Evolutionary conservation across 139 green algal genomes (phyloP), one percentile per base, ranked within the genome.

Genomic region (Nannochloris sp.): DNA sequence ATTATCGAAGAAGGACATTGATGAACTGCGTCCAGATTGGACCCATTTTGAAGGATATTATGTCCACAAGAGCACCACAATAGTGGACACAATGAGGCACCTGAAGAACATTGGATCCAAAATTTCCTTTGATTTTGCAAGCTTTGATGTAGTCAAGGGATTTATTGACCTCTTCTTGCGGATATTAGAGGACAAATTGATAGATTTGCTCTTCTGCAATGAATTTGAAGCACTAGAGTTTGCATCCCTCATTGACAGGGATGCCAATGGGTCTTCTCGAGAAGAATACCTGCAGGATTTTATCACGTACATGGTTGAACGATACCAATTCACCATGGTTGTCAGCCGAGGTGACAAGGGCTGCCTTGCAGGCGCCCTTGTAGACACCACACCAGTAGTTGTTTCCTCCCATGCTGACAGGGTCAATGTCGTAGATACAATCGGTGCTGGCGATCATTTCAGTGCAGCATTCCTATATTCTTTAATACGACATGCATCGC

Each of bases 131-230:
- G 89, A 96, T 75, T 70, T 93, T 6, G 89, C 89, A 0, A 86
- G 72, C 25, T 93, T 95, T 68, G 89, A 96, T 65, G 75, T 89
- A 25, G 62, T 85, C 16, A 57, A 23, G 0, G 46, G 43, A 51
- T 84, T 82, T 66, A 81, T 58, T 73, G 80, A 49, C 26, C 59
- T 70, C 49, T 73, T 91, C 73, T 14, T 56, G 33, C 40, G 13
- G 16, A 50, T 78, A 51, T 62, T 75, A 49, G 17, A 75, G n/a
- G 70, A 75, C 16, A 75, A 76, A 17, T 57, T 87, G 53, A 61
- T 95, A 25, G 85, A 95, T 63, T 25, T 91, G 16, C 57, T 95
- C 36, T 92, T 95, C 63, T 84, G 79, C 58, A 95, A 95, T 60
- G 77, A 91, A 70, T 77, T 90, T 51, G 88, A 95, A 69, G 84